Evolutionary conservation across 2,329 filamentous ascomycete species (phyloP).

Genomic region (Trichoderma lentiforme): DNA sequence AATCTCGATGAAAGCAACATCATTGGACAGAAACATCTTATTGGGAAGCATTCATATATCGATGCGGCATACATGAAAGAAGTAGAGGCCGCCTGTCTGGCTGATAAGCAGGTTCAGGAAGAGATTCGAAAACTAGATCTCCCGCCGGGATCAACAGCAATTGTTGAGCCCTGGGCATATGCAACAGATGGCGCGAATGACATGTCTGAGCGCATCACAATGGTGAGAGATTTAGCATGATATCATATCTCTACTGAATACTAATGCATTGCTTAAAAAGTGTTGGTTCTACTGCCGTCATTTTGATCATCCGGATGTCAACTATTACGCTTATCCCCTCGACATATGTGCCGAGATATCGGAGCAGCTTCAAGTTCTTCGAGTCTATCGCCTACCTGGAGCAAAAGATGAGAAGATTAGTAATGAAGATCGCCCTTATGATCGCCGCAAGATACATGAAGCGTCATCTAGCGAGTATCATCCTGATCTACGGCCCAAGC

Average conservation of each 20-base stretch:
- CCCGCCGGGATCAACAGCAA: background rate
- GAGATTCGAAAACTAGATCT: background rate
- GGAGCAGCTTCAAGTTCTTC: background rate
- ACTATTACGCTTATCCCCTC: background rate
- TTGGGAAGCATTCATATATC: background rate
- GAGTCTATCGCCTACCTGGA: background rate
- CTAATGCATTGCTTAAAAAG: background rate
- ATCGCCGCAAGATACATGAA: background rate
- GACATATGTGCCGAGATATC: background rate
- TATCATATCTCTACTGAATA: rapidly evolving
- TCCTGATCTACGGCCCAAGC: background rate
- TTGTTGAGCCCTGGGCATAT: background rate
- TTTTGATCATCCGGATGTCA: background rate
- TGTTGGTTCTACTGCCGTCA: background rate
- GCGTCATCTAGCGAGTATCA: background rate
- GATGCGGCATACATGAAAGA: background rate
- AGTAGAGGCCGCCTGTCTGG: background rate
- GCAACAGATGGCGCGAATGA: background rate
- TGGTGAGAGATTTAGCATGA: background rate
- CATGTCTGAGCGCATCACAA: background rate
- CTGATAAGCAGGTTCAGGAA: background rate
- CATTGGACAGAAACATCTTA: background rate
- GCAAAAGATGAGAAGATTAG: background rate
- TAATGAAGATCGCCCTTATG: background rate
- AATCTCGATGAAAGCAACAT: background rate